Percentiles rank a stretch among this genome's conserved stretches.
phyloP scores from a whole-genome alignment of 1,284 basidiomycete genomes.

The Porphyrellus sp. region DNA sequence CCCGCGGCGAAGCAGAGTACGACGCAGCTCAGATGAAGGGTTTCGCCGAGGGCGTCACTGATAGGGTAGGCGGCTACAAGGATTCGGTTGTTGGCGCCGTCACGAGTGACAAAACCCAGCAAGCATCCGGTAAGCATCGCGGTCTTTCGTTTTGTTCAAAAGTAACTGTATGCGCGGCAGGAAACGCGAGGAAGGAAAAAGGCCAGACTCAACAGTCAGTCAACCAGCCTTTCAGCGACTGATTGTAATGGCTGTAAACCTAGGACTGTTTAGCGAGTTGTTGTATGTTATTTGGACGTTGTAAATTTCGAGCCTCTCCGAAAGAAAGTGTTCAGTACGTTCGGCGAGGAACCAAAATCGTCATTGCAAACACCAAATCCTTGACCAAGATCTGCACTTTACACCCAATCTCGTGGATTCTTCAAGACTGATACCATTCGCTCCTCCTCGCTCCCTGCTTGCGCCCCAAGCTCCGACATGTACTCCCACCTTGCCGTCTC shows the following conservation, averaged over 20 bases:
- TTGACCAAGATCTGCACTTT: no score
- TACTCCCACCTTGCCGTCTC: constrained; percentile 95
- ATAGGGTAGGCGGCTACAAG: constrained; percentile 63
- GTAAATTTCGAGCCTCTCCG: neutral
- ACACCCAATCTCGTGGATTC: constrained; percentile 69
- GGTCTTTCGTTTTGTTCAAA: rapidly evolving
- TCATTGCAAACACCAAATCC: no score
- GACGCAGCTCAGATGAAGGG: constrained; percentile 54
- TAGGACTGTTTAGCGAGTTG: neutral
- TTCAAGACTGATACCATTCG: constrained; percentile 33
- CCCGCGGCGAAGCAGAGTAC: constrained; percentile 59
- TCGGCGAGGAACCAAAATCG: no score
- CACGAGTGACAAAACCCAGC: constrained; percentile 62
- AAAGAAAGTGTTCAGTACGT: neutral
- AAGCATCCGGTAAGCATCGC: constrained; percentile 46
- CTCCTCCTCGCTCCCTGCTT: constrained; percentile 69
- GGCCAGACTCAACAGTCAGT: constrained; percentile 54
- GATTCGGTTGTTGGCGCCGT: constrained; percentile 64
- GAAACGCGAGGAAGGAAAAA: constrained; percentile 58
- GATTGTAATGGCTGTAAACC: neutral
- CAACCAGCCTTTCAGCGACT: constrained; percentile 39
- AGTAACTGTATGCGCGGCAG: constrained; percentile 27
- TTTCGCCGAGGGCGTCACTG: constrained; percentile 55
- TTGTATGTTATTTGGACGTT: constrained; percentile 1
- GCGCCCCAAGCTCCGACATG: constrained; percentile 73